Percentiles rank a stretch among this genome's conserved stretches.
These are phyloP conservation scores for Auriscalpium vulgare DNA, from an alignment of 768 basidiomycete species.

Conservation along the genomic window DNA sequence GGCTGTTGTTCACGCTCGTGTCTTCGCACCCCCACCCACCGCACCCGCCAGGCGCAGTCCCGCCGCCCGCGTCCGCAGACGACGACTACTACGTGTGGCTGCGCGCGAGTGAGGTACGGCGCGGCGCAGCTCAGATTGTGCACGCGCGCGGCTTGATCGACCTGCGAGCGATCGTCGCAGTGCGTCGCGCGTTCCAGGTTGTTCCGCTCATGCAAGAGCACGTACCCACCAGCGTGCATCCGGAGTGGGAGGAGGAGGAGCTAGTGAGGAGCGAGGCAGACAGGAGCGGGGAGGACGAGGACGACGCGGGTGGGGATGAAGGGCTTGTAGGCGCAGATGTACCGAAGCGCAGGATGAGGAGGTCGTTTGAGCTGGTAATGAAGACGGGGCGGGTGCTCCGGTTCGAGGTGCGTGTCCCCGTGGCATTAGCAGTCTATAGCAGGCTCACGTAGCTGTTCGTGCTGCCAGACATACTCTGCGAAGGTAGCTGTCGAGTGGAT, in stretches of 20 bases:
- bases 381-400: constrained; percentile 59
- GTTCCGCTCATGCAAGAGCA: constrained; percentile 23
- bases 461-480: constrained; percentile 53
- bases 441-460: neutral
- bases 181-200: constrained; percentile 56
- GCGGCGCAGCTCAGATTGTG: constrained; percentile 59
- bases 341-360: constrained; percentile 40
- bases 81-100: constrained; percentile 26
- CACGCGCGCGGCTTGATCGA: constrained; percentile 64
- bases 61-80: constrained; percentile 23
- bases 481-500: constrained; percentile 81
- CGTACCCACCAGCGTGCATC: constrained; percentile 6
- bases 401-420: constrained; percentile 57
- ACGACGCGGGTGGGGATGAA: constrained; percentile 60
- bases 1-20: constrained; percentile 56
- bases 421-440: no score
- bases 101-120: constrained; percentile 44
- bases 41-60: constrained; percentile 48
- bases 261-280: constrained; percentile 15
- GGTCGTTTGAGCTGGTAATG: constrained; percentile 74
- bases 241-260: constrained; percentile 23
- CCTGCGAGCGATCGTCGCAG: constrained; percentile 55
- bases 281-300: constrained; percentile 41
- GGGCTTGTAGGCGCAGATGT: constrained; percentile 36
- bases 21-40: constrained; percentile 57